These are phyloP conservation scores for Bruguiera gymnorhiza DNA, from an alignment of 345 rosid genomes.

Conservation along the genomic window DNA sequence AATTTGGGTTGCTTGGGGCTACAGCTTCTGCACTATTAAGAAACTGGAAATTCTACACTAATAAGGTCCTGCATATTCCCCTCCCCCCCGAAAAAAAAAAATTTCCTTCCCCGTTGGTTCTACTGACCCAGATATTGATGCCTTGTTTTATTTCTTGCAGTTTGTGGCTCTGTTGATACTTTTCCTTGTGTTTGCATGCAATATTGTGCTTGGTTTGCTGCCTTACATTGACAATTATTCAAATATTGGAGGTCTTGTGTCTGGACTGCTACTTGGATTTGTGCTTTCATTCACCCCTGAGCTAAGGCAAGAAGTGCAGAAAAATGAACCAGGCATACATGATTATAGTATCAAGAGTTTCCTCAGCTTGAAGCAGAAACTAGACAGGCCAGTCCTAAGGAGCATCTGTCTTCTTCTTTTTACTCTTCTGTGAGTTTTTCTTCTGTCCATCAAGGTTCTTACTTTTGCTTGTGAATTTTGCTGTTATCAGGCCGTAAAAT, in stretches of 20 bases:
- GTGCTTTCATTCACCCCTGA: slow-evolving; percentile 60
- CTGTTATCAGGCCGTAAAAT: slow-evolving; percentile 6
- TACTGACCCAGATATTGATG: slow-evolving; percentile 14
- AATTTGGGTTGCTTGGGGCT: slow-evolving; percentile 79
- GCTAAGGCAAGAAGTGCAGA: slow-evolving; percentile 33
- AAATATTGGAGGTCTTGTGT: slow-evolving; percentile 68
- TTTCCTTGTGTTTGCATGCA: slow-evolving; percentile 39
- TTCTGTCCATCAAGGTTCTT: background rate
- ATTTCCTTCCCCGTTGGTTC: slow-evolving; percentile 3
- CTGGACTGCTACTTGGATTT: slow-evolving; percentile 76
- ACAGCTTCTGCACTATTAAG: slow-evolving; percentile 59
- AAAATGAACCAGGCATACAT: slow-evolving; percentile 46
- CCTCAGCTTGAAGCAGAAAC: slow-evolving; percentile 47
- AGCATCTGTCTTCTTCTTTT: slow-evolving; percentile 51
- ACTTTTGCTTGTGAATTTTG: background rate
- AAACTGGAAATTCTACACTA: slow-evolving; percentile 62
- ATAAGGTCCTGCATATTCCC: slow-evolving; percentile 47
- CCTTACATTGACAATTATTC: slow-evolving; percentile 70
- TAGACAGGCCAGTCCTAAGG: slow-evolving; percentile 71
- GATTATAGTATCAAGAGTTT: slow-evolving; percentile 43
- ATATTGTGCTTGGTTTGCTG: slow-evolving; percentile 67
- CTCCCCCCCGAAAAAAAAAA: background rate
- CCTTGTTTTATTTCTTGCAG: slow-evolving; percentile 45
- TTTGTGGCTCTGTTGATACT: slow-evolving; percentile 50
- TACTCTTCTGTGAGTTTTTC: slow-evolving; percentile 50